A percentile compares a stretch with the other conserved stretches of the same genome.
Conservation (phyloP, 768 basidiomycete genomes). For the Erythrobasidium yunnanense region DNA sequence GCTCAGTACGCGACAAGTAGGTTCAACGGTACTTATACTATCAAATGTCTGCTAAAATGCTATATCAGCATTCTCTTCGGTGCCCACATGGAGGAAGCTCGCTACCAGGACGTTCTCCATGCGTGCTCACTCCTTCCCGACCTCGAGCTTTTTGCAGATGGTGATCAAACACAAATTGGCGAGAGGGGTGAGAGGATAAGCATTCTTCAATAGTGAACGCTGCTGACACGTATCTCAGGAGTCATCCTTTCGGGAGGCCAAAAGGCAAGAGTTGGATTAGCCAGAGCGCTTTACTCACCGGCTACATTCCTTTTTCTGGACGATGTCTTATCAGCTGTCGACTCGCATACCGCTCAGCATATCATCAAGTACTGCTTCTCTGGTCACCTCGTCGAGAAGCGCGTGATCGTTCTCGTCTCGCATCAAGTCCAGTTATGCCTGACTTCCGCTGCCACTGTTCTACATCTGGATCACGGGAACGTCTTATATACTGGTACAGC, state of each 20-base stretch:
- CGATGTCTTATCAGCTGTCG: conserved; percentile 34
- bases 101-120: conserved; percentile 59
- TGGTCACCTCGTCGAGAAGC: conserved; percentile 60
- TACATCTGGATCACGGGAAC: conserved; percentile 17
- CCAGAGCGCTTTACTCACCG: conserved; percentile 80
- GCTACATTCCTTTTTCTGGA: conserved; percentile 46
- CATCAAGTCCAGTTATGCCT: conserved; percentile 84
- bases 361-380: conserved; percentile 46
- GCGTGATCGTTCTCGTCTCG: conserved; percentile 78
- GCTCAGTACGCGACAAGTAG: background rate
- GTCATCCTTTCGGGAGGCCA: conserved; percentile 29
- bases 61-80: conserved; percentile 52
- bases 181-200: conserved; percentile 34
- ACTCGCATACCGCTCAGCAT: conserved; percentile 62
- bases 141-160: conserved; percentile 59
- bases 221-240: background rate
- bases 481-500: background rate
- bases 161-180: conserved; percentile 53
- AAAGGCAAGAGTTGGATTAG: conserved; percentile 49
- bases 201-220: background rate
- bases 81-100: conserved; percentile 51
- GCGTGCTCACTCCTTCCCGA: conserved; percentile 67
- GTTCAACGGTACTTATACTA: background rate
- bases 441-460: conserved; percentile 49
- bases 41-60: background rate